Evolutionary conservation across 805 yeast species (phyloP), one percentile per base, ranked within the genome.

Genomic region (Naumovozyma baii): DNA sequence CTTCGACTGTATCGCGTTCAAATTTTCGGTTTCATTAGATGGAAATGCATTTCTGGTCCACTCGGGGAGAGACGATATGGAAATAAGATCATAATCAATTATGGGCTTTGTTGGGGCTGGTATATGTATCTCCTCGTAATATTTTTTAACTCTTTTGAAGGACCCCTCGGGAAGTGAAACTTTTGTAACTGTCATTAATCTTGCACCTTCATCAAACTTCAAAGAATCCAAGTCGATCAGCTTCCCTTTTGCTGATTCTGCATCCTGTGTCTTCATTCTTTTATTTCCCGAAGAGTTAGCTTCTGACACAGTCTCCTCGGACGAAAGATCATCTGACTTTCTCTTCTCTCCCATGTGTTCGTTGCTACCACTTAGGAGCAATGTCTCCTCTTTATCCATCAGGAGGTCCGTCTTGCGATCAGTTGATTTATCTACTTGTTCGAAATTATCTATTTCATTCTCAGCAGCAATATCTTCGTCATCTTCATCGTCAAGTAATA

Each of bases 61-160:
- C 17, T 64, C 71, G 0, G 98, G 97, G 18, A 92, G 58, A 2
- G 69, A 72, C 2, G 73, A 38, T 2, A 85, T 76, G 2, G 74
- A 63, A 3, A 85, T 76, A 9, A 83, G 58, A 14, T 63, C 48
- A 17, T 54, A 52, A 18, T 58, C 62, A 34, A 63, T 64, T 1
- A 59, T 62, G 3, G 76, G 69, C 18, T 71, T 68, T 13, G 63
- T 57, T 0, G 96, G 95, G 0, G 96, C 80, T 0, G 98, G 98
- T n/a, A 92, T 76, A 45, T 80, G 87, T 29, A 88, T 83, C 50
- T 86, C 94, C 54, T 90, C 97, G 62, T 90, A 90, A 4, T 73
- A 63, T 42, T 74, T 77, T 46, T 78, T 78, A 10, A 76, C 74
- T 43, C 83, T 74, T 52, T 83, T 86, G 56, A 76, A 83, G 0